Evolutionary conservation across 768 basidiomycete species (phyloP).

Genomic region (Fibroporia radiculosa): DNA sequence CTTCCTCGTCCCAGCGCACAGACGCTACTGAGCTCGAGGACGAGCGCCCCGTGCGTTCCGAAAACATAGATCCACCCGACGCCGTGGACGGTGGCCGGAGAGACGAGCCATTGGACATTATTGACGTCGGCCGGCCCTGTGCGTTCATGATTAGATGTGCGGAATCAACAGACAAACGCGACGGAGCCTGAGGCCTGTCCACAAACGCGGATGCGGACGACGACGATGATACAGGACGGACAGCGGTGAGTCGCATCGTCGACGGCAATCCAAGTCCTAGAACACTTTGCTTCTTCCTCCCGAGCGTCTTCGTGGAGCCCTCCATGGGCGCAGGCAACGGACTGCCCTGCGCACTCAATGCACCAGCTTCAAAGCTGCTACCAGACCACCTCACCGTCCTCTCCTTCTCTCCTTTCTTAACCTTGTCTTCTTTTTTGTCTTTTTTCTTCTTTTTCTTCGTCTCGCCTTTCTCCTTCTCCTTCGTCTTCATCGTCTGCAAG

Average conservation of each 20-base stretch:
- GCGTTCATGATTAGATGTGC: constrained; percentile 25
- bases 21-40: constrained; percentile 28
- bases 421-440: constrained; percentile 23
- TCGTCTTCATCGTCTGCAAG: constrained; percentile 25
- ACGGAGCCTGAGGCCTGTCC: constrained; percentile 6
- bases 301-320: constrained; percentile 27
- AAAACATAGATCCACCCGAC: constrained; percentile 32
- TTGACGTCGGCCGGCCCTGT: constrained; percentile 30
- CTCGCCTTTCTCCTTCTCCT: constrained; percentile 28
- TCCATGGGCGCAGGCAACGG: constrained; percentile 20
- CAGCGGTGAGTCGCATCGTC: constrained; percentile 13
- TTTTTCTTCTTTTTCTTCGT: constrained; percentile 26
- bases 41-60: constrained; percentile 31
- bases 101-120: constrained; percentile 34
- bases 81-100: constrained; percentile 39
- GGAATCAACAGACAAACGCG: constrained; percentile 27
- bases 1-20: constrained; percentile 45
- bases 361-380: constrained; percentile 65
- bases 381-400: constrained; percentile 37
- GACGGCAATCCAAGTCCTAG: constrained; percentile 59
- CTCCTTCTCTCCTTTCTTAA: constrained; percentile 23
- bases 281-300: constrained; percentile 55
- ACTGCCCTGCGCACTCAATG: constrained; percentile 29
- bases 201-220: constrained; percentile 6
- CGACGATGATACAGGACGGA: constrained; percentile 15